A percentile compares a stretch with the other conserved stretches of the same genome.
Conservation (phyloP, 768 basidiomycete genomes). For the Naganishia friedmannii region DNA sequence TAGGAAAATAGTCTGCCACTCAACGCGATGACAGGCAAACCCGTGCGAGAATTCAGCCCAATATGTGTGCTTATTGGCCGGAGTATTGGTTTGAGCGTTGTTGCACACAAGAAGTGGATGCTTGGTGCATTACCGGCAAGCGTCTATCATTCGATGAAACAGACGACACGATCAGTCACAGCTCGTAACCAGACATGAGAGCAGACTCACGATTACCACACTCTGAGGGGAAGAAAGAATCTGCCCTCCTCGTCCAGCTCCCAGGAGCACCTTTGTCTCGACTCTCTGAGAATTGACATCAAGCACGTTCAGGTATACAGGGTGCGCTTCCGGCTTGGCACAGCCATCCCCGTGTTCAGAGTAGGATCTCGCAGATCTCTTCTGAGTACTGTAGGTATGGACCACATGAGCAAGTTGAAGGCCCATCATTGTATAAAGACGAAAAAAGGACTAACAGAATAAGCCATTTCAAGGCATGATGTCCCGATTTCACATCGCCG, state of each 20-base stretch:
- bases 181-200: too few relatives aligned
- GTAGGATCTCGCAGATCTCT: background rate
- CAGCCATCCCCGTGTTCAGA: background rate
- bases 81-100: conserved; percentile 11
- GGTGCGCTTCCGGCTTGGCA: background rate
- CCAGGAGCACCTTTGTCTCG: conserved; percentile 8
- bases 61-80: conserved; percentile 15
- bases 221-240: background rate
- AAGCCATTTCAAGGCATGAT: background rate
- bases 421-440: background rate
- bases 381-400: background rate
- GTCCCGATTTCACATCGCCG: background rate
- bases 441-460: background rate
- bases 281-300: background rate
- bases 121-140: conserved; percentile 1
- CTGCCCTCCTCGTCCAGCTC: conserved; percentile 6
- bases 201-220: background rate
- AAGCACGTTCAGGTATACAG: conserved; percentile 10
- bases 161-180: background rate
- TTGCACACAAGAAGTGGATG: conserved; percentile 11
- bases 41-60: conserved; percentile 26
- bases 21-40: conserved; percentile 28
- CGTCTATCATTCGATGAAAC: background rate
- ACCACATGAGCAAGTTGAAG: too few relatives aligned
- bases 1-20: conserved; percentile 20